These are phyloP conservation scores for Scleroderma citrinum DNA, from an alignment of 768 basidiomycete genomes.

Conservation along the genomic window DNA sequence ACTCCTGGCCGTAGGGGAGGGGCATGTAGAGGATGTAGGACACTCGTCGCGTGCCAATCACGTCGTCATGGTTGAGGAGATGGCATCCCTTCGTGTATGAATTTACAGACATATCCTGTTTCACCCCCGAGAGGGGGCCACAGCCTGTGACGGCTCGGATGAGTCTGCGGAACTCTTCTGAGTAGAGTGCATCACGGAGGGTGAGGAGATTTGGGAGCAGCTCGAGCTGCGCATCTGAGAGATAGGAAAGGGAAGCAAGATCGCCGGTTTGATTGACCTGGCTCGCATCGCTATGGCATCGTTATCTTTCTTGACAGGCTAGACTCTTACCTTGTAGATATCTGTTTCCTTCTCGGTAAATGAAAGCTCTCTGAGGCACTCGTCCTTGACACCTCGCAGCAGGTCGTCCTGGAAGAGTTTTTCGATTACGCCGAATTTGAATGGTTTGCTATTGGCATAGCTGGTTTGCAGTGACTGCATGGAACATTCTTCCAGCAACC, in stretches of 20 bases:
- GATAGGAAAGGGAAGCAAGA: slow-evolving; percentile 86
- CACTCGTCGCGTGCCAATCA: slow-evolving; percentile 88
- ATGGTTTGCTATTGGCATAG: slow-evolving; percentile 62
- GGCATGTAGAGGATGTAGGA: slow-evolving; percentile 98
- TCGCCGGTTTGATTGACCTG: slow-evolving; percentile 98
- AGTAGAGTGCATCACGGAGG: slow-evolving; percentile 91
- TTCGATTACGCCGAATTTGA: slow-evolving; percentile 76
- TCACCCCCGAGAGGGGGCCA: slow-evolving; percentile 82
- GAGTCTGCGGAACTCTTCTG: slow-evolving; percentile 72
- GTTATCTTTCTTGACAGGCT: background rate
- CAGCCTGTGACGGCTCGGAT: slow-evolving; percentile 86
- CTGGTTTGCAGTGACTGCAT: slow-evolving; percentile 47
- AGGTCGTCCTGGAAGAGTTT: slow-evolving; percentile 82
- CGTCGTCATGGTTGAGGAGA: slow-evolving; percentile 97
- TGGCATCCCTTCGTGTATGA: slow-evolving; percentile 90
- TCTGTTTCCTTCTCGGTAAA: slow-evolving; percentile 96
- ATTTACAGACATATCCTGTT: slow-evolving; percentile 94
- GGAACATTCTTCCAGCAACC: slow-evolving; percentile 52
- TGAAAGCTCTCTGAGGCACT: slow-evolving; percentile 70
- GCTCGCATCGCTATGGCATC: background rate
- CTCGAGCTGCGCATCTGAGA: slow-evolving; percentile 68
- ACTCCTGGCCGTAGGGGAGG: slow-evolving; percentile 60
- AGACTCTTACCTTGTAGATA: slow-evolving; percentile 80
- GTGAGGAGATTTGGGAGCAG: slow-evolving; percentile 74
- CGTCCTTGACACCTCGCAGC: slow-evolving; percentile 74